These are phyloP conservation scores for Coemansia sp. DNA, from an alignment of 192 early-diverging fungal species.

Conservation along the genomic window DNA sequence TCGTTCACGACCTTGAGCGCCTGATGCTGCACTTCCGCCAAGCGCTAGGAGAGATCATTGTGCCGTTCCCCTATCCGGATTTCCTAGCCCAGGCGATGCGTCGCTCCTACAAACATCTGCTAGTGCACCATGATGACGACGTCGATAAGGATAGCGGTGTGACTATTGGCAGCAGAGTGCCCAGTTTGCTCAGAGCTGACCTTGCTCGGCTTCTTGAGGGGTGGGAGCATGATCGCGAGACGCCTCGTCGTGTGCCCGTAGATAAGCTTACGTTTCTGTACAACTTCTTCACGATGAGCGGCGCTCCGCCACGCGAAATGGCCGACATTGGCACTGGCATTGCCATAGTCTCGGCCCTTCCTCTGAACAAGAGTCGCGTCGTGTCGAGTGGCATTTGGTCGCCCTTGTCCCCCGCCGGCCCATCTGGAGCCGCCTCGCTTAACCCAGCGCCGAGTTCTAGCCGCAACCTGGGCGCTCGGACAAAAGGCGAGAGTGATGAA, in stretches of 20 bases:
- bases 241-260: slow-evolving; percentile 36
- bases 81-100: slow-evolving; percentile 40
- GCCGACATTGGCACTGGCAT: slow-evolving; percentile 49
- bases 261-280: slow-evolving; percentile 49
- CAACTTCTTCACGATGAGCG: slow-evolving; percentile 39
- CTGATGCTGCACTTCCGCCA: slow-evolving; percentile 48
- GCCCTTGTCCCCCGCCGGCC: not conserved
- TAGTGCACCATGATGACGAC: slow-evolving; percentile 13
- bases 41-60: slow-evolving; percentile 43
- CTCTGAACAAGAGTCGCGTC: slow-evolving; percentile 32
- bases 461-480: not conserved
- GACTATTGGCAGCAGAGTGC: slow-evolving; percentile 34
- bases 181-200: slow-evolving; percentile 31
- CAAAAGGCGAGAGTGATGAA: not conserved
- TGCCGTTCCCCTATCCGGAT: slow-evolving; percentile 40
- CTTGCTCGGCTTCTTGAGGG: slow-evolving; percentile 41
- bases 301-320: slow-evolving; percentile 34
- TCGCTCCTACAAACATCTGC: slow-evolving; percentile 45
- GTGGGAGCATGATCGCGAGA: slow-evolving; percentile 50
- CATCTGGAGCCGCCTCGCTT: not conserved
- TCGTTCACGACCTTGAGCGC: slow-evolving; percentile 49
- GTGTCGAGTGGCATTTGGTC: slow-evolving; percentile 45
- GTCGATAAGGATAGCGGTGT: slow-evolving; percentile 9
- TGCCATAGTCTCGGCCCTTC: slow-evolving; percentile 37
- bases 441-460: not conserved